These are phyloP conservation scores for Xylariales sp. DNA, from an alignment of 2,329 filamentous ascomycete genomes.

Conservation along the genomic window DNA sequence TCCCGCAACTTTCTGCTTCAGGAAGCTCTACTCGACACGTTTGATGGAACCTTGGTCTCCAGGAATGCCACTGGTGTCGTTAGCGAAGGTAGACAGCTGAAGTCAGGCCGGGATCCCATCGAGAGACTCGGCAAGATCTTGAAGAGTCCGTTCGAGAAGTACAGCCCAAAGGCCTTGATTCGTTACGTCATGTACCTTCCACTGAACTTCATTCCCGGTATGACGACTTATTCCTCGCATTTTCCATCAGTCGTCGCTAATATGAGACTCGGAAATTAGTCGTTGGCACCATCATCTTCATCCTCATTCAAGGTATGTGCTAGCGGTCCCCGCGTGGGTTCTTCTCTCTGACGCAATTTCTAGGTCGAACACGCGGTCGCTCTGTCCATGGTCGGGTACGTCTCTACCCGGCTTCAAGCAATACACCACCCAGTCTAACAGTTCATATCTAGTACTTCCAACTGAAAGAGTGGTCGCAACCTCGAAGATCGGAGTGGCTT, in stretches of 20 bases:
- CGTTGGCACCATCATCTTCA: slow-evolving; percentile 76
- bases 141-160: slow-evolving; percentile 53
- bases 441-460: slow-evolving; percentile 72
- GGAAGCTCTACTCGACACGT: slow-evolving; percentile 81
- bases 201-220: slow-evolving; percentile 80
- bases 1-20: slow-evolving; percentile 71
- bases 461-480: slow-evolving; percentile 73
- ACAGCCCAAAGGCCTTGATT: slow-evolving; percentile 60
- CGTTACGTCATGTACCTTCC: slow-evolving; percentile 82
- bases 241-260: too few relatives aligned
- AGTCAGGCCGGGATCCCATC: slow-evolving; percentile 54
- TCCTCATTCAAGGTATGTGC: slow-evolving; percentile 62
- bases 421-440: slow-evolving; percentile 36
- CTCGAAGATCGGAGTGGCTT: slow-evolving; percentile 64
- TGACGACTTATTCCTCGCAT: background rate
- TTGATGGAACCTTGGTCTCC: slow-evolving; percentile 66
- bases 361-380: slow-evolving; percentile 44
- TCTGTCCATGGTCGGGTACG: slow-evolving; percentile 51
- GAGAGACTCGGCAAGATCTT: slow-evolving; percentile 51
- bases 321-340: too few relatives aligned
- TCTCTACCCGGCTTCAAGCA: slow-evolving; percentile 9
- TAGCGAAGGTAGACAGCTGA: slow-evolving; percentile 68
- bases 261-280: too few relatives aligned
- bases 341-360: slow-evolving; percentile 11
- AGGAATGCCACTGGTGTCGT: slow-evolving; percentile 57